A percentile compares a stretch with the other conserved stretches of the same genome.
These are phyloP conservation scores for Lodderomyces orthopsilosis DNA, from an alignment of 1,139 yeast species.

Conservation along the genomic window DNA sequence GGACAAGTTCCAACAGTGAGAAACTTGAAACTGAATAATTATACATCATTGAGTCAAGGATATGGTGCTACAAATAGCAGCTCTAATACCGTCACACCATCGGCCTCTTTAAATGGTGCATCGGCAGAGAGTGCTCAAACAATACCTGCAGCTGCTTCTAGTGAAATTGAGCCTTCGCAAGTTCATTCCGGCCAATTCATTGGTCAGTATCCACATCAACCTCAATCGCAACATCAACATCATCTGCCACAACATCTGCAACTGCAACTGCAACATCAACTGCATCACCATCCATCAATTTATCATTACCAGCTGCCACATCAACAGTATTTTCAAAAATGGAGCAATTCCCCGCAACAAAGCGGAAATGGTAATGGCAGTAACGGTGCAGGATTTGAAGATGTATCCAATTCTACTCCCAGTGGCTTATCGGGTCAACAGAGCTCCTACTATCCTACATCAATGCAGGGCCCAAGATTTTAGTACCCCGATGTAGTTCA, in stretches of 20 bases:
- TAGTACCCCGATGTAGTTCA: too few relatives aligned
- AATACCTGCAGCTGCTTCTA: background rate
- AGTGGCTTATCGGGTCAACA: background rate
- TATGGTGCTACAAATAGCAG: background rate
- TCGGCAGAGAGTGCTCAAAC: background rate
- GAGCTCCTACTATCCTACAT: slow-evolving; percentile 1
- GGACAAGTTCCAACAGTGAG: background rate
- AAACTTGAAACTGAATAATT: background rate
- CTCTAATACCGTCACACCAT: slow-evolving; percentile 5
- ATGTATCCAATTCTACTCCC: background rate
- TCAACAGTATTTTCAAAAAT: background rate
- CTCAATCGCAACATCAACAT: slow-evolving; percentile 1
- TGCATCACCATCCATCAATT: slow-evolving; percentile 6
- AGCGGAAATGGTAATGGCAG: background rate
- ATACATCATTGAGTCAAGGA: background rate
- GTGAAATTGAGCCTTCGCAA: background rate
- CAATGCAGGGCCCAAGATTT: background rate
- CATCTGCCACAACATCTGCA: slow-evolving; percentile 8
- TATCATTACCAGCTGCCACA: slow-evolving; percentile 2
- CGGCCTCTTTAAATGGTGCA: background rate
- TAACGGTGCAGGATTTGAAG: background rate
- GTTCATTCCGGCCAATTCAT: background rate
- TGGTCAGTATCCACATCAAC: slow-evolving; percentile 4
- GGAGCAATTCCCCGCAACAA: slow-evolving; percentile 3
- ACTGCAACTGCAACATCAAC: slow-evolving; percentile 11